A percentile compares a stretch with the other conserved stretches of the same genome.
phyloP scores from a whole-genome alignment of 2,329 filamentous ascomycete species.

The Coniochaeta ligniaria region DNA sequence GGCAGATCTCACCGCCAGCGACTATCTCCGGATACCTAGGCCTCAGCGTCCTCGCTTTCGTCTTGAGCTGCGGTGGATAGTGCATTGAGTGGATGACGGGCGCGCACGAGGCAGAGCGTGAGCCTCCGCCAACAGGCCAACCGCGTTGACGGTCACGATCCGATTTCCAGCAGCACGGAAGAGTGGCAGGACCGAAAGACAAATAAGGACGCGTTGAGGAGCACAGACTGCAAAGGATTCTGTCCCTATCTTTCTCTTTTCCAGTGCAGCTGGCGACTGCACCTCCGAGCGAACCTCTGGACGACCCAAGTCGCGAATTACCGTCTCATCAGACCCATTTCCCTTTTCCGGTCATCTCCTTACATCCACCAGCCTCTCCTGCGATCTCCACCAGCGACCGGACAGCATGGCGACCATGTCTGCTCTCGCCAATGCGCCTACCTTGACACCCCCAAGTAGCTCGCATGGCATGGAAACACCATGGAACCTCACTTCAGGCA shows the following conservation, averaged over 20 bases:
- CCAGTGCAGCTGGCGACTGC: background rate
- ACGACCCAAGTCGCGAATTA: background rate
- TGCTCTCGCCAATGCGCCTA: background rate
- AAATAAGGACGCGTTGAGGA: background rate
- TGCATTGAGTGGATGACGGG: background rate
- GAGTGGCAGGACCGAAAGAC: background rate
- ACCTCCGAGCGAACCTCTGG: background rate
- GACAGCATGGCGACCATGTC: background rate
- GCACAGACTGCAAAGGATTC: background rate
- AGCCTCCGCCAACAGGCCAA: background rate
- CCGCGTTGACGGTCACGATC: background rate
- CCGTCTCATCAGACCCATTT: background rate
- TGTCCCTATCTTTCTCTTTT: background rate
- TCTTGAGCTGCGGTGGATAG: background rate
- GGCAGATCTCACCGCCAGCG: background rate
- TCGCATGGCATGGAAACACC: background rate
- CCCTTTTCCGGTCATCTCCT: background rate
- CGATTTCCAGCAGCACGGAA: background rate
- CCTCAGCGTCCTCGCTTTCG: background rate
- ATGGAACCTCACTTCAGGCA: slow-evolving; percentile 8
- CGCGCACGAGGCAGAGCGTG: background rate
- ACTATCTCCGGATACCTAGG: background rate
- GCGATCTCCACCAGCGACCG: background rate
- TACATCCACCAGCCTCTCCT: background rate
- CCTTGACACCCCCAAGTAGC: slow-evolving; percentile 1